These are phyloP conservation scores for Staphylotrichum tortipilum DNA, from an alignment of 495 filamentous ascomycete genomes.

Conservation along the genomic window DNA sequence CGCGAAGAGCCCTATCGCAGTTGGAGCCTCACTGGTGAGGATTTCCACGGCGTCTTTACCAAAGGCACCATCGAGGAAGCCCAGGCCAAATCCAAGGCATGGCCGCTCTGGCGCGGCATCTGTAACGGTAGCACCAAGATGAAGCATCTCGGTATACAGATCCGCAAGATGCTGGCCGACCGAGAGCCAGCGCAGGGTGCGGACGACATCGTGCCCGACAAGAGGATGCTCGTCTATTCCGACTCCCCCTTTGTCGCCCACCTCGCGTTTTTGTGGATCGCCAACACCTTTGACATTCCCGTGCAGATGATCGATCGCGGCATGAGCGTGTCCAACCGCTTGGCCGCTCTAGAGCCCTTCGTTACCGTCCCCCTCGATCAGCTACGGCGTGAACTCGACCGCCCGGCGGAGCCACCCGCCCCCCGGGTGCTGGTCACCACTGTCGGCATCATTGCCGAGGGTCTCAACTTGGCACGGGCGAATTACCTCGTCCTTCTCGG, in stretches of 20 bases:
- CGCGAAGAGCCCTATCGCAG: neutral
- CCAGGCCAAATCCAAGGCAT: neutral
- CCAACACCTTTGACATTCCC: slow-evolving; percentile 1
- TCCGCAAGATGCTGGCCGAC: slow-evolving; percentile 1
- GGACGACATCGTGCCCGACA: neutral
- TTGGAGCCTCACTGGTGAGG: neutral
- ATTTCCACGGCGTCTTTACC: neutral
- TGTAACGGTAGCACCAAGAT: neutral
- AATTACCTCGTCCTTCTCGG: slow-evolving; percentile 1
- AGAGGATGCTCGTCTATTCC: slow-evolving; percentile 1
- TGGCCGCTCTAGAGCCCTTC: slow-evolving; percentile 1
- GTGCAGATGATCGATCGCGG: slow-evolving; percentile 1
- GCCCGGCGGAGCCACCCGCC: neutral
- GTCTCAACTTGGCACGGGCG: slow-evolving; percentile 1
- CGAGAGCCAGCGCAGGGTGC: neutral
- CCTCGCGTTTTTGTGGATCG: slow-evolving; percentile 1
- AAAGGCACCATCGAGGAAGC: neutral
- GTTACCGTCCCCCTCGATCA: neutral
- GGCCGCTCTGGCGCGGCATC: neutral
- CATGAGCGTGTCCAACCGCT: neutral
- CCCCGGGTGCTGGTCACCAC: neutral
- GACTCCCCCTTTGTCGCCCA: neutral
- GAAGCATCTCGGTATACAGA: neutral
- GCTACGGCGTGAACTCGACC: neutral
- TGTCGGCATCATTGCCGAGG: neutral